Base-by-base conservation (phyloP, 2,329 filamentous ascomycete species). In the Helminthosporium solani region DNA sequence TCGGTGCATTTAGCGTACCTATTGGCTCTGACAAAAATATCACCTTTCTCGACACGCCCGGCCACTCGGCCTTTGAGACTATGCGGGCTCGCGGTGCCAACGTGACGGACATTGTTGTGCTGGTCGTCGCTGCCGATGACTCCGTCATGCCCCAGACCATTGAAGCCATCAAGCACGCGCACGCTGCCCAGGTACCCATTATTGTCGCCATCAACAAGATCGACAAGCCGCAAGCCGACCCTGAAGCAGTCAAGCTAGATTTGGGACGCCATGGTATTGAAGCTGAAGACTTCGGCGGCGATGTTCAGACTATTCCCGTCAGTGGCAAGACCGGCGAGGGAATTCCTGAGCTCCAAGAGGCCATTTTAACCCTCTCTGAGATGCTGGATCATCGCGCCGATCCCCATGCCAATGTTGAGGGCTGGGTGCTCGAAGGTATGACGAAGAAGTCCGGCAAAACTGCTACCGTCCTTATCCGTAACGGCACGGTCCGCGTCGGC, bases 181-280 rank as follows among this genome's bases (percentile, higher is more conserved):
- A 86, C 46, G 79, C 82, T 23, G 89, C 94, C 40, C 86, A 87
- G 50, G 94, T 97, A 1, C 92, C 94, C 4, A 92, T 99, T 40
- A 96, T 99, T 47, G 94, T 99, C 40, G 95, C 95, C 14, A 92
- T 97, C 73, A 99, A 94, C 76, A 99, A 99, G 73, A 82, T 96
- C 41, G 94, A 99, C 73, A 96, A 94, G 72, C 83, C 87, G 49
- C 86, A 88, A 49, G 85, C 88, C 4, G 83, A 90, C 41, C 74
- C 90, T 9, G 87, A 96, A 33, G 81, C 83, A 38, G 91, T 97
- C 52, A 97, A 97, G 73, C 78, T 85, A 45, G 94, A 97, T 67
- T 83, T 99, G 19, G 83, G 88, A 7, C 78, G 84, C 2, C 80
- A 96, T 61, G 90, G 88, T 7, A 84, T 99, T 23, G 87, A 96